phyloP scores from a whole-genome alignment of 2,329 filamentous ascomycete species.

The Zasmidium citrigriseum region DNA sequence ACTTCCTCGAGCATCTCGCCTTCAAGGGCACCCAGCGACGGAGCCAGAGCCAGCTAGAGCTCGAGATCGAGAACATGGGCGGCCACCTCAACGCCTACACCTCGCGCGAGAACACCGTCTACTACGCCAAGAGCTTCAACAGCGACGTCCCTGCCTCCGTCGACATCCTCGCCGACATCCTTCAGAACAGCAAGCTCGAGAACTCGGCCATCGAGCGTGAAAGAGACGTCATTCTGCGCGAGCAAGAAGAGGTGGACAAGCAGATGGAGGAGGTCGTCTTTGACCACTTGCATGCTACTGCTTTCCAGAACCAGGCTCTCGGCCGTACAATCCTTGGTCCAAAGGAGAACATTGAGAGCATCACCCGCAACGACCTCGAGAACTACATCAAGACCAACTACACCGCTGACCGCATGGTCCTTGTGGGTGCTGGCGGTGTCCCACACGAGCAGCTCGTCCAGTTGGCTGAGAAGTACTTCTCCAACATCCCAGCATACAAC shows the following conservation, averaged over 20 bases:
- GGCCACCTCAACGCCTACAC: conserved; percentile 99
- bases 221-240: conserved; percentile 96
- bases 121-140: conserved; percentile 99
- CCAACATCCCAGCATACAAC: conserved; percentile 72
- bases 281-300: conserved; percentile 97
- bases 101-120: conserved; percentile 99
- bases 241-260: conserved; percentile 99
- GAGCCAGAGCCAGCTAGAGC: conserved; percentile 94
- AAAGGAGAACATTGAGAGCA: conserved; percentile 96
- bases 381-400: conserved; percentile 99
- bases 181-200: conserved; percentile 99
- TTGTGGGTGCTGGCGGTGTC: conserved; percentile 91
- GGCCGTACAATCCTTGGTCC: conserved; percentile 97
- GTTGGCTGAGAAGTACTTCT: conserved; percentile 95
- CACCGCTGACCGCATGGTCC: conserved; percentile 98
- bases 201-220: conserved; percentile 90
- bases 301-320: conserved; percentile 93
- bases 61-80: conserved; percentile 99
- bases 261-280: conserved; percentile 99
- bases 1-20: conserved; percentile 99
- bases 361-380: conserved; percentile 84
- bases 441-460: conserved; percentile 93
- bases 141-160: conserved; percentile 93
- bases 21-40: conserved; percentile 99
- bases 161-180: conserved; percentile 97